Conservation (phyloP, 1,284 basidiomycete genomes). For the Pulchroboletus neoregius region DNA sequence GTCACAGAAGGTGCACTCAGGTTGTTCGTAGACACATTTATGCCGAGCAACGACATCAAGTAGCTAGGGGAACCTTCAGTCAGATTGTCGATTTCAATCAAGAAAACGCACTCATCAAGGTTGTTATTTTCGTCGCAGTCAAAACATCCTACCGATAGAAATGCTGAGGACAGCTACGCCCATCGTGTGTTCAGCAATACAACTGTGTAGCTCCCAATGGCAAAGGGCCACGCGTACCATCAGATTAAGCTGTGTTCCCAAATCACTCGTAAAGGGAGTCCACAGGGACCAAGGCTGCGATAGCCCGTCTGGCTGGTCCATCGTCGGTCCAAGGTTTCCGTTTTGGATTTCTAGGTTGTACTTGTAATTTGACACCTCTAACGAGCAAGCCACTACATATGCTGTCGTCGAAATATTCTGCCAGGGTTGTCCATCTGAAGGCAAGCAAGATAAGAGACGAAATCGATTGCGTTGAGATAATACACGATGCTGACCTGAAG, state of each 20-base stretch:
- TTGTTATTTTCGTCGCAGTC: background rate
- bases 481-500: background rate
- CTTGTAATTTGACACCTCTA: background rate
- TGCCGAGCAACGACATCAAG: background rate
- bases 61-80: background rate
- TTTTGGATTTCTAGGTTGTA: background rate
- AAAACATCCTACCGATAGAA: background rate
- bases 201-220: background rate
- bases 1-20: background rate
- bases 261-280: background rate
- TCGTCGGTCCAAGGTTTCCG: background rate
- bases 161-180: background rate
- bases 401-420: background rate
- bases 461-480: background rate
- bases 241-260: background rate
- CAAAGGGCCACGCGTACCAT: background rate
- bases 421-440: background rate
- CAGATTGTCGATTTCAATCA: background rate
- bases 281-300: background rate
- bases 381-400: background rate
- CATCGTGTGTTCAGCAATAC: too few relatives aligned
- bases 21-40: background rate
- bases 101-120: background rate
- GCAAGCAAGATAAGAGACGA: background rate
- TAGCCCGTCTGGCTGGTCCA: background rate